Evolutionary conservation across 2,329 filamentous ascomycete species (phyloP), one percentile per base, ranked within the genome.

Genomic region (Diaporthe sp.): DNA sequence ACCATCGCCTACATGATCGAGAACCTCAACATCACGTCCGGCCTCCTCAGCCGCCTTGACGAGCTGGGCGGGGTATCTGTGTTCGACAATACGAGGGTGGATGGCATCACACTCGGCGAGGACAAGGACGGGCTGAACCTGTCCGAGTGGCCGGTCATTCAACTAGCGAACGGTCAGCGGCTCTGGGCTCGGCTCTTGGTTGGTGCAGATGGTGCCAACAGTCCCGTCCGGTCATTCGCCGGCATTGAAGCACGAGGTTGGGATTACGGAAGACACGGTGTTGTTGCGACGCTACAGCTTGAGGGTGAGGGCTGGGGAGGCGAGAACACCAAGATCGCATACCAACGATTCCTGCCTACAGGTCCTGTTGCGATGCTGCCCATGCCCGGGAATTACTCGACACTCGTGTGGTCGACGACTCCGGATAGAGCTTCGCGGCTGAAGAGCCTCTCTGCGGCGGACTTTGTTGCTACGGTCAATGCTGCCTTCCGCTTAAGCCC

Each of bases 1-100:
- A 94, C 92, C 1, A 95, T 99, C 79, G 97, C 97, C 13, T 98
- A 97, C 82, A 99, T 99, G 96, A 94, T 93, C 57, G 97, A 99
- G 87, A 99, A 98, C 83, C 84, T 93, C 44, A 98, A 99, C 82
- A 88, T 98, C 46, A 95, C 95, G 3, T 93, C 93, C 0, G 95
- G 92, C 0, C 88, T 99, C 10, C 85, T 98, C 69, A 89, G 89
- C 73, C 90, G 94, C 19, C 88, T 98, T 49, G 88, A 93, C 13
- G 90, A 94, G 78, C 87, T 97, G 2, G 91, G 92, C 2, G 88
- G 89, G 4, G 89, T 96, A 22, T 90, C 92, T 6, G 86, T 97
- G 13, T 93, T 96, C 74, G 95, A 96, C 78, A 92, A 91, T 67
- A 92, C 94, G 3, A 94, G 90, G 72, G 95, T 98, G 37, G 92